A percentile compares a stretch with the other conserved stretches of the same genome.
Evolutionary conservation across 148 eudicot species (phyloP).

Genomic region (Agrostemma githago): DNA sequence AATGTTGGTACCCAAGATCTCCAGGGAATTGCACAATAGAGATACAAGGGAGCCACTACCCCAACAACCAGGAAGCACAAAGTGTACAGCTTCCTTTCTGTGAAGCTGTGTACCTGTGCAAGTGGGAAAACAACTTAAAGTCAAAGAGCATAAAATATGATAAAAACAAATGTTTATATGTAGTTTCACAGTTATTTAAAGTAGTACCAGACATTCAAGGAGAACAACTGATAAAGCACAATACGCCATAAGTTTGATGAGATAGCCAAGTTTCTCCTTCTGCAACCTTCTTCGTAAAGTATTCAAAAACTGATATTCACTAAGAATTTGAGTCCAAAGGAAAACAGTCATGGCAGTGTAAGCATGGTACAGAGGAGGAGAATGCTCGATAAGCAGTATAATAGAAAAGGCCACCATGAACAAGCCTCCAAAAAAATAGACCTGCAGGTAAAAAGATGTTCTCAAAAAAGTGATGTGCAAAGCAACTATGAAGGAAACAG

Average conservation of each 20-base stretch:
- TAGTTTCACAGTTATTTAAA: neutral
- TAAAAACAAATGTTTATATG: neutral
- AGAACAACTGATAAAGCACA: slow-evolving; percentile 57
- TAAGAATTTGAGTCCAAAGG: slow-evolving; percentile 81
- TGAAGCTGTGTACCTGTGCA: slow-evolving; percentile 85
- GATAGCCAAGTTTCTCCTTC: slow-evolving; percentile 35
- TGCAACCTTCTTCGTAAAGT: slow-evolving; percentile 54
- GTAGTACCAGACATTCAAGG: slow-evolving; percentile 74
- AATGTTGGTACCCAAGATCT: slow-evolving; percentile 55
- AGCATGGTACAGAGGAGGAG: slow-evolving; percentile 90
- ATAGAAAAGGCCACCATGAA: slow-evolving; percentile 47
- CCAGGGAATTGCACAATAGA: slow-evolving; percentile 45
- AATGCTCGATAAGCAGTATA: slow-evolving; percentile 62
- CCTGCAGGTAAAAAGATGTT: slow-evolving; percentile 21
- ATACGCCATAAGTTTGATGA: slow-evolving; percentile 44
- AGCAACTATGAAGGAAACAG: neutral
- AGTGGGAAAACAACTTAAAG: slow-evolving; percentile 7
- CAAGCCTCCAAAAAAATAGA: slow-evolving; percentile 48
- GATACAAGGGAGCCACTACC: slow-evolving; percentile 52
- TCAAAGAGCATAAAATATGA: neutral
- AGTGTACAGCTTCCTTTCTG: slow-evolving; percentile 81
- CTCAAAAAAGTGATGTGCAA: neutral
- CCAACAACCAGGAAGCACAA: slow-evolving; percentile 77
- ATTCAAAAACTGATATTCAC: slow-evolving; percentile 62
- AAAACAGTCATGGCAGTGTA: slow-evolving; percentile 83